phyloP scores from a whole-genome alignment of 2,329 filamentous ascomycete genomes.

The Venturia aucupariae region DNA sequence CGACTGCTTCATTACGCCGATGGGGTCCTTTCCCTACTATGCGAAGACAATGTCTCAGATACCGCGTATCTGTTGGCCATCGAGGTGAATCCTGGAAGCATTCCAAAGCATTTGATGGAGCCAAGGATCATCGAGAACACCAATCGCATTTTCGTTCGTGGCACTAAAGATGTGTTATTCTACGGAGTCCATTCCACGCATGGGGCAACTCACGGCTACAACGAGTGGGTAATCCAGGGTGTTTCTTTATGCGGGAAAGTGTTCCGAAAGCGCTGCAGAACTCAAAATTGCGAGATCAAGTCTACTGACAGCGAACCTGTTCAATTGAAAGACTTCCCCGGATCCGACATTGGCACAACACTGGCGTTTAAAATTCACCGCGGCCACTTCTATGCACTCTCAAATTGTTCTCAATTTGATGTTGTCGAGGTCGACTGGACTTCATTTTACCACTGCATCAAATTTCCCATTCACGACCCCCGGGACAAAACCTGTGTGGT shows the following conservation, averaged over 20 bases:
- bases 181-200: conserved; percentile 54
- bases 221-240: conserved; percentile 54
- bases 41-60: not conserved
- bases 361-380: conserved; percentile 64
- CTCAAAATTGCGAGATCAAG: conserved; percentile 28
- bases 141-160: conserved; percentile 53
- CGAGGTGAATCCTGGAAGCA: not conserved
- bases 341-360: conserved; percentile 55
- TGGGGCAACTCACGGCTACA: conserved; percentile 42
- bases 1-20: conserved; percentile 48
- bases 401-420: conserved; percentile 54
- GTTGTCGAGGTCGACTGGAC: conserved; percentile 57
- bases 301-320: conserved; percentile 36
- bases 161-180: conserved; percentile 52
- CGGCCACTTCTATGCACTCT: conserved; percentile 58
- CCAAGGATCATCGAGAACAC: conserved; percentile 11
- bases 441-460: conserved; percentile 59
- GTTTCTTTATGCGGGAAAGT: conserved; percentile 15
- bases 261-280: conserved; percentile 15
- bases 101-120: conserved; percentile 1
- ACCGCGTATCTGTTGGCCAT: conserved; percentile 8
- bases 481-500: conserved; percentile 32
- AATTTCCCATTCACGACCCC: conserved; percentile 48
- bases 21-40: conserved; percentile 41
- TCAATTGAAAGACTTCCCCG: conserved; percentile 50